Conservation (phyloP, 768 basidiomycete species). For the Daedalea quercina region DNA sequence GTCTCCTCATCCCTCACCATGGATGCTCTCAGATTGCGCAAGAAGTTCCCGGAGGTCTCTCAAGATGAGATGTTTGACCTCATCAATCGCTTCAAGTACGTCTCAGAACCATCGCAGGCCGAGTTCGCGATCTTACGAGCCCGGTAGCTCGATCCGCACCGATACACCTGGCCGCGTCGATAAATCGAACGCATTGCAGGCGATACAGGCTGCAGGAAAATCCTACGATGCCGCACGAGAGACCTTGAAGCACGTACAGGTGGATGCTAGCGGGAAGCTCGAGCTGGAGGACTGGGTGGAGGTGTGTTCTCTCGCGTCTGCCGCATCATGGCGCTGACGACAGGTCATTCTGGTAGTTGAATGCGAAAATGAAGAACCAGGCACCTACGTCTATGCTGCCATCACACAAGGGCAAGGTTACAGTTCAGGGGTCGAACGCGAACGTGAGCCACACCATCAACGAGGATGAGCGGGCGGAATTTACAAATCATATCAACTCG, state of each 20-base stretch:
- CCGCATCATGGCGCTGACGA: not conserved
- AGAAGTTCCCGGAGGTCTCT: conserved; percentile 87
- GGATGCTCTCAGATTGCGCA: conserved; percentile 83
- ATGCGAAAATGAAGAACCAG: conserved; percentile 68
- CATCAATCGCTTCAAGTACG: conserved; percentile 94
- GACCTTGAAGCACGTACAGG: conserved; percentile 87
- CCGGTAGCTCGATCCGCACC: conserved; percentile 60
- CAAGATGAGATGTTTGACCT: conserved; percentile 94
- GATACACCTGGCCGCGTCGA: conserved; percentile 80
- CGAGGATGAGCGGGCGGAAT: conserved; percentile 91
- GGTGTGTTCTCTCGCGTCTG: conserved; percentile 38
- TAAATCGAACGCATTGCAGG: conserved; percentile 74
- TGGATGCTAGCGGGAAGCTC: conserved; percentile 93
- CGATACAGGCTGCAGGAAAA: conserved; percentile 73
- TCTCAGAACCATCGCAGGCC: conserved; percentile 12
- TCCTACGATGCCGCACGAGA: conserved; percentile 88
- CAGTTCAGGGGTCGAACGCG: conserved; percentile 89
- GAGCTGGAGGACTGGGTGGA: conserved; percentile 99
- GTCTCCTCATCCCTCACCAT: conserved; percentile 29
- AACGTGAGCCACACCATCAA: conserved; percentile 97
- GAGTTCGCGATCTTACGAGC: conserved; percentile 7
- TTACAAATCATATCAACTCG: conserved; percentile 97
- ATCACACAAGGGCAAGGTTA: conserved; percentile 82
- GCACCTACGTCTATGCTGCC: conserved; percentile 33
- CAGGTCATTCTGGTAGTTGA: conserved; percentile 42